Evolutionary conservation across 176 grass and related monocot genomes (phyloP).

Genomic region (Leersia perrieri): DNA sequence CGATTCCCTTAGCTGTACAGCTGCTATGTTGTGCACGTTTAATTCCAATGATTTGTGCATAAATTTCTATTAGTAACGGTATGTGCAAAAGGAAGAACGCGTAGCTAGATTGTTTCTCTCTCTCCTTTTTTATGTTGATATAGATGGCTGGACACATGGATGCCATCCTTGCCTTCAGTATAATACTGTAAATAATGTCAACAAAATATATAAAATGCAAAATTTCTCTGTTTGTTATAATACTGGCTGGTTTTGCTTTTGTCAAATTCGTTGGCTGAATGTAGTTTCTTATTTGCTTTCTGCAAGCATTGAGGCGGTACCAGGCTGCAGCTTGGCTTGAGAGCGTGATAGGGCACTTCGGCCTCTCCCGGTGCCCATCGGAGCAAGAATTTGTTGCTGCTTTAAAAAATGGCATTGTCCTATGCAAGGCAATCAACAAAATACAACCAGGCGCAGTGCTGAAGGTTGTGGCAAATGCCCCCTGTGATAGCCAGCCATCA

Average conservation of each 20-base stretch:
- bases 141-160: background rate
- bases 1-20: background rate
- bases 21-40: background rate
- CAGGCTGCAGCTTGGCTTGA: conserved; percentile 79
- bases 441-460: conserved; percentile 59
- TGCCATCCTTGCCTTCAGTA: background rate
- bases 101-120: no score
- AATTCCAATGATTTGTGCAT: background rate
- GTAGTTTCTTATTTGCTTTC: conserved; percentile 23
- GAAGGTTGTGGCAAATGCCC: conserved; percentile 53
- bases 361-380: conserved; percentile 47
- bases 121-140: no score
- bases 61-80: background rate
- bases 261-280: conserved; percentile 10
- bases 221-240: background rate
- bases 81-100: background rate
- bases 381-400: conserved; percentile 66
- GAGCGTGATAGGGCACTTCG: conserved; percentile 47
- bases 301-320: conserved; percentile 66
- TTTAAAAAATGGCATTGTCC: conserved; percentile 74
- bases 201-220: background rate
- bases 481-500: conserved; percentile 61
- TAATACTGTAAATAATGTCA: background rate
- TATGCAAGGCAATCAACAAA: conserved; percentile 88
- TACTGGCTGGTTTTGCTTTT: background rate